Base-by-base conservation (phyloP, 805 yeast genomes). In the Starmerella gropengiesseri region DNA sequence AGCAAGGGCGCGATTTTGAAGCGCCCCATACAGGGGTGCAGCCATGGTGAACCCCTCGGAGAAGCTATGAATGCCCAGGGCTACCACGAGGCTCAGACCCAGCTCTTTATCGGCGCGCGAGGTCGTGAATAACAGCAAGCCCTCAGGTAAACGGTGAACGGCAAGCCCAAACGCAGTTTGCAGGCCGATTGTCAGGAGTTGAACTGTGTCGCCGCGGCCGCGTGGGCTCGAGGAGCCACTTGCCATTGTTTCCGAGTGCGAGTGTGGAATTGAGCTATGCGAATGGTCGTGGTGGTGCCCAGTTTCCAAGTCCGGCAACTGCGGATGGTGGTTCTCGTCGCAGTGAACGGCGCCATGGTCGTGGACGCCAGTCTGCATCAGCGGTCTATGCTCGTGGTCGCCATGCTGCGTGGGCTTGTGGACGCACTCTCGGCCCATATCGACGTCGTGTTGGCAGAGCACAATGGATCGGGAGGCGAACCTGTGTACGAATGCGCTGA, bases 1-100 rank as follows among this genome's bases (percentile, higher is more conserved):
- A 0, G 96, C 94, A 50, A 73, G 69, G 21, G 62, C 53, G 34
- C 83, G 66, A 1, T 75, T 69, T 32, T 73, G 66, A 48, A 89
- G 67, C 7, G 93, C 84, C 40, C 87, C 73, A 57, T 80, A 91
- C 25, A 89, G 66, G 0, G 97, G 97, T 35, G 87, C 67, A 12
- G 94, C 84, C 82, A 89, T 87, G 13, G 91, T 76, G 58, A 91
- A 86, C 0, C 97, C 98, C 60, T 89, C 98, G 18, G 87, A 79
- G 52, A 85, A 78, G 60, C 91, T 91, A 63, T 89, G 98, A 22
- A 91, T 74, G 11, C 86, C 75, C 56, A 89, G 68, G 37, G 95
- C 85, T 17, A 87, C 59, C 55, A 91, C 87, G 11, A 89, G 84
- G 13, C 84, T 71, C 17, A 85, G 53, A 0, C 97, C 96, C 21